These are phyloP conservation scores for Aspergillus sclerotiicarbonarius DNA, from an alignment of 495 filamentous ascomycete species.

Conservation along the genomic window DNA sequence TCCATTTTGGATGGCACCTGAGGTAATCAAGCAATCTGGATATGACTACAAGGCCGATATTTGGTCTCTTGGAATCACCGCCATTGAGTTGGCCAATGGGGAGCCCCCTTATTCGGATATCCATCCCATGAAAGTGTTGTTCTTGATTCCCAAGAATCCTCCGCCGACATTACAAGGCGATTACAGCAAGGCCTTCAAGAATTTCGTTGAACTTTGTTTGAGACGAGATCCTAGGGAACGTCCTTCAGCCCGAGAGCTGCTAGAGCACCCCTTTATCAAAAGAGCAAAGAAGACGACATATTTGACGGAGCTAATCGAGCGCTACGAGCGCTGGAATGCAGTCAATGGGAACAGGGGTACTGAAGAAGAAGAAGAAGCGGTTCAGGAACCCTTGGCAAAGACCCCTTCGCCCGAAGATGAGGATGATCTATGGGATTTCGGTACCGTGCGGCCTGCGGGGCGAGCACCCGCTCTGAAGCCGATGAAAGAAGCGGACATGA, in stretches of 20 bases:
- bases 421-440: slow-evolving; percentile 95
- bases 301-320: slow-evolving; percentile 89
- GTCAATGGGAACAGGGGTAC: slow-evolving; percentile 54
- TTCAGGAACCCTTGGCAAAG: slow-evolving; percentile 36
- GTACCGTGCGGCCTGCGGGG: slow-evolving; percentile 74
- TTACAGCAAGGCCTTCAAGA: slow-evolving; percentile 88
- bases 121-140: slow-evolving; percentile 98
- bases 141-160: slow-evolving; percentile 93
- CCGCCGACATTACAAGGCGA: slow-evolving; percentile 80
- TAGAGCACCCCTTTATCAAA: slow-evolving; percentile 86
- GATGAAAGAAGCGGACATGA: slow-evolving; percentile 72
- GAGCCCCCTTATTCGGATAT: slow-evolving; percentile 96
- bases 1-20: slow-evolving; percentile 99
- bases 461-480: slow-evolving; percentile 57
- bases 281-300: slow-evolving; percentile 87
- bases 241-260: slow-evolving; percentile 80
- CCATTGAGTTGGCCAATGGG: slow-evolving; percentile 86
- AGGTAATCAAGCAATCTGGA: slow-evolving; percentile 97
- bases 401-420: slow-evolving; percentile 41
- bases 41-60: slow-evolving; percentile 99
- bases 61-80: slow-evolving; percentile 98
- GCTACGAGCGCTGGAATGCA: slow-evolving; percentile 80
- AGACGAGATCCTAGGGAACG: slow-evolving; percentile 84
- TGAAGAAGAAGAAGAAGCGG: slow-evolving; percentile 61
- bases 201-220: slow-evolving; percentile 86